A percentile compares a stretch with the other conserved stretches of the same genome.
phyloP scores from a whole-genome alignment of 805 yeast genomes.

The Scheffersomyces lignosus region DNA sequence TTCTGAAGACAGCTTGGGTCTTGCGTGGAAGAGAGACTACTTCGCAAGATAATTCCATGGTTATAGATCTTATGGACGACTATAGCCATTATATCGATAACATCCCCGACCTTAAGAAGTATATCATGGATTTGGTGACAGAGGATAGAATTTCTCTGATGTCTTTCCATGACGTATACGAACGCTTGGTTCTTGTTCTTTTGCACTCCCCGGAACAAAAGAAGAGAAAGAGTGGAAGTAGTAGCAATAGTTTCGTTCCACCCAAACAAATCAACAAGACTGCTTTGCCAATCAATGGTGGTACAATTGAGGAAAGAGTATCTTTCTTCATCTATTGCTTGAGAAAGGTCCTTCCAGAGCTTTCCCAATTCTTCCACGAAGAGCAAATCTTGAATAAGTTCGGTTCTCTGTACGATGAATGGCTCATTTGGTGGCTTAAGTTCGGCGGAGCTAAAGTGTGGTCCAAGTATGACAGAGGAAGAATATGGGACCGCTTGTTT shows the following conservation, averaged over 20 bases:
- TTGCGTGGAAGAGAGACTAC: slow-evolving; percentile 52
- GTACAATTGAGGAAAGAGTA: slow-evolving; percentile 64
- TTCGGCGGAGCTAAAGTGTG: slow-evolving; percentile 86
- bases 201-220: slow-evolving; percentile 67
- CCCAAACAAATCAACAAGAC: slow-evolving; percentile 31
- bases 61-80: slow-evolving; percentile 36
- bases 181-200: slow-evolving; percentile 71
- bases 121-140: slow-evolving; percentile 20
- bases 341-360: slow-evolving; percentile 67
- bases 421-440: slow-evolving; percentile 95
- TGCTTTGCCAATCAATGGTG: slow-evolving; percentile 55
- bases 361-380: slow-evolving; percentile 72
- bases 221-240: slow-evolving; percentile 1
- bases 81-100: slow-evolving; percentile 38
- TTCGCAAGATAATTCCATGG: slow-evolving; percentile 21
- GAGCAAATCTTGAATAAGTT: slow-evolving; percentile 69
- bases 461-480: slow-evolving; percentile 77
- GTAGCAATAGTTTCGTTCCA: neutral
- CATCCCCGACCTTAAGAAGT: slow-evolving; percentile 23
- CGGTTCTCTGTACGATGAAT: slow-evolving; percentile 67
- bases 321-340: slow-evolving; percentile 66
- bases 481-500: slow-evolving; percentile 84
- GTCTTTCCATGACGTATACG: slow-evolving; percentile 69
- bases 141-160: slow-evolving; percentile 34
- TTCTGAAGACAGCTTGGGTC: slow-evolving; percentile 52